Percentiles rank a stretch among this genome's conserved stretches.
phyloP scores from a whole-genome alignment of 2,329 filamentous ascomycete species.

The Aquanectria penicillioides region DNA sequence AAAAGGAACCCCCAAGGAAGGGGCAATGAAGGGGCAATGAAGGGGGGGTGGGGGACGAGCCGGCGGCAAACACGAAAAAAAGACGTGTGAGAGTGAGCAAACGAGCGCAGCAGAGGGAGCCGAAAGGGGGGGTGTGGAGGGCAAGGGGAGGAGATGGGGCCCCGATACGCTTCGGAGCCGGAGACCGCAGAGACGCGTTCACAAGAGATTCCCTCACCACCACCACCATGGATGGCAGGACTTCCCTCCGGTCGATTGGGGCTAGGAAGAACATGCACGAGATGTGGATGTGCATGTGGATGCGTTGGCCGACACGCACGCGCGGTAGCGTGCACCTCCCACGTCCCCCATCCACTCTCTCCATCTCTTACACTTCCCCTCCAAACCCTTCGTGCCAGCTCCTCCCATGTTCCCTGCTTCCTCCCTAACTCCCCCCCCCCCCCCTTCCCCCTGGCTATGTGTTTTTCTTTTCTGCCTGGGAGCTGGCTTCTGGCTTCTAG shows the following conservation, averaged over 20 bases:
- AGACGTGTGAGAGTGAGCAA: background rate
- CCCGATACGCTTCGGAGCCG: background rate
- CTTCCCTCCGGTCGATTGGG: constrained; percentile 7
- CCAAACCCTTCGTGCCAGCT: background rate
- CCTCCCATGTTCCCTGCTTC: constrained; percentile 21
- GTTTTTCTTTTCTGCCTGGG: too few species aligned
- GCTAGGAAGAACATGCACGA: background rate
- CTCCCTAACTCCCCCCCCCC: background rate
- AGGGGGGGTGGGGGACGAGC: constrained; percentile 2
- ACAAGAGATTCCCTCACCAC: constrained; percentile 6
- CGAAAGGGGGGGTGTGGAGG: background rate
- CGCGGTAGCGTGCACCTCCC: constrained; percentile 17
- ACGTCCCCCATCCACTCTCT: too few species aligned
- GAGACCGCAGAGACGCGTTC: background rate
- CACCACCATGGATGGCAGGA: background rate
- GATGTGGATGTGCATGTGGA: constrained; percentile 7
- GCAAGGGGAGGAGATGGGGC: background rate
- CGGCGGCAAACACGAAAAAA: background rate
- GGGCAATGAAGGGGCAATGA: background rate
- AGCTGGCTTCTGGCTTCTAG: constrained; percentile 27
- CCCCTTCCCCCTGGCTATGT: too few species aligned
- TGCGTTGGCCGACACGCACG: constrained; percentile 15
- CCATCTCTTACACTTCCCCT: background rate
- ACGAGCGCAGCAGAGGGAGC: background rate
- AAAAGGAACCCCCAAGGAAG: background rate